Evolutionary conservation across 2,329 filamentous ascomycete species (phyloP), one percentile per base, ranked within the genome.

Genomic region (Epichloe sylvatica): DNA sequence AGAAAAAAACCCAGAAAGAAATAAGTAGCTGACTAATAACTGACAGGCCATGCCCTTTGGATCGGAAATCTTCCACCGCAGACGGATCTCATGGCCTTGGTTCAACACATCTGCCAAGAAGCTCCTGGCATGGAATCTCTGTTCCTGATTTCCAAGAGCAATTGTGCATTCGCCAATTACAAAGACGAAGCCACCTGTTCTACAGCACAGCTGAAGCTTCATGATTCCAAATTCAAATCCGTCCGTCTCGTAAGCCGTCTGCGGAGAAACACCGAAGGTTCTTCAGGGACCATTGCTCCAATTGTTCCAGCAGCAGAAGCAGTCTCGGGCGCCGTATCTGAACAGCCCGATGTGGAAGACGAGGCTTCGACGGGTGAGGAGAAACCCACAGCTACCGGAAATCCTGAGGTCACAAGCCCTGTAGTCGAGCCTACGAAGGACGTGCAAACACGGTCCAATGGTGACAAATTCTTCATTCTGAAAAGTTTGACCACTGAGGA

Each of bases 141-240:
- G 0, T 96, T 97, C 57, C 70, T 97, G 36, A 97, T 97, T 39
- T 91, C 90, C 0, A 96, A 96, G 65, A 96, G 90, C 64, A 96
- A 96, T 62, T 97, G 91, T 61, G 91, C 90, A 0, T 97, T 97
- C 69, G 88, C 94, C 55, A 97, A 97, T 61, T 97, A 94, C 64
- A 86, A 83, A 54, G 84, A 87, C 46, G 89, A 95, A 59, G 69
- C 73, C 3, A 80, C 81, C 5, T 96, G 89, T 61, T 69, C 77
- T 6, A 74, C 78, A 8, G 91, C 91, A 0, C 86, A 95, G 70
- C 76, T 81, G 43, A 81, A 86, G 56, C 84, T 97, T 42, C 88
- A 97, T 64, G 90, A 97, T 60, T 94, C 89, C 1, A 83, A 84
- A 50, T 96, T 96, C 58, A 81, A 91, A 58, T 83, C 86, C 0